Evolutionary conservation across 2,329 filamentous ascomycete species (phyloP).

Genomic region (Fusarium beomiforme): DNA sequence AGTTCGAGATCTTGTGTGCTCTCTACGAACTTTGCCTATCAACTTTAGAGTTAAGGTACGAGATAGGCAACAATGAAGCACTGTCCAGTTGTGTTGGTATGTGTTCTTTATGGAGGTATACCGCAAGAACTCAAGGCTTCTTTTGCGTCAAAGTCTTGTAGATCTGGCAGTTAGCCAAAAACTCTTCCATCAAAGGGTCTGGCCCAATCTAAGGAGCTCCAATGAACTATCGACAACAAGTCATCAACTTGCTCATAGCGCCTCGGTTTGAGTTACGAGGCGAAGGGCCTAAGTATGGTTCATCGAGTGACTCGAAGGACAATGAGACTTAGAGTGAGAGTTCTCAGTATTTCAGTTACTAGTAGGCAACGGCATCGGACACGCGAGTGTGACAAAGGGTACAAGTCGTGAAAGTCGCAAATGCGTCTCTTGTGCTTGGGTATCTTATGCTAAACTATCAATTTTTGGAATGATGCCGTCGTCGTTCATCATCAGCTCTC

Average conservation of each 20-base stretch:
- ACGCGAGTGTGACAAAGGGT: background rate
- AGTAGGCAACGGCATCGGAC: background rate
- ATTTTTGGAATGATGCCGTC: slow-evolving; percentile 4
- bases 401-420: background rate
- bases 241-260: no score
- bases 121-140: background rate
- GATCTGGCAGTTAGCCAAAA: background rate
- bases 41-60: background rate
- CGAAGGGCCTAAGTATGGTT: background rate
- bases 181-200: background rate
- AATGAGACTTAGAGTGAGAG: background rate
- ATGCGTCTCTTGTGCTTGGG: slow-evolving; percentile 26
- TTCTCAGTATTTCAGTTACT: background rate
- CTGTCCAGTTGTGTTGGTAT: background rate
- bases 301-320: background rate
- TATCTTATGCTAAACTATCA: slow-evolving; percentile 26
- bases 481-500: slow-evolving; percentile 10
- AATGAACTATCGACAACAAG: background rate
- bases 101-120: background rate
- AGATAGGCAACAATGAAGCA: background rate
- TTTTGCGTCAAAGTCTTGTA: background rate
- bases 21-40: background rate
- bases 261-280: background rate
- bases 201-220: background rate
- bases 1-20: background rate